Base-by-base conservation (phyloP, 768 basidiomycete species). In the Leccinellum luteum region DNA sequence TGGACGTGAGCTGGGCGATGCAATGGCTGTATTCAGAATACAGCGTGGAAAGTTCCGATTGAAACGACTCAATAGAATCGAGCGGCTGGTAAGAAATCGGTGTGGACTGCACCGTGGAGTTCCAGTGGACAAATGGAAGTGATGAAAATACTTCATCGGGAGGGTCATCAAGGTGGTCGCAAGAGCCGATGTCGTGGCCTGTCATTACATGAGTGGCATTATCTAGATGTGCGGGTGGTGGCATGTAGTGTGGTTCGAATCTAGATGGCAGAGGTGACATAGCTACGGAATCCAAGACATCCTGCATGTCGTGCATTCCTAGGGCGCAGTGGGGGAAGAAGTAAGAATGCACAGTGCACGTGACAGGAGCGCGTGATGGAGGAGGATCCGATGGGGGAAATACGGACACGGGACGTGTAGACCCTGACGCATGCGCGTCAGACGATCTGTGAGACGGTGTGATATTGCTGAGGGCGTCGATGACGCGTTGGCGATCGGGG, bases 11-110 rank as follows among this genome's bases (percentile, higher is more conserved):
- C 65, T 78, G 79, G 5, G 77, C 73, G 14, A 80, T 66, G 56
- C 79, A 81, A 44, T 76, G 74, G 21, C 72, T 77, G 54, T 81
- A 86, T 56, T 80, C 77, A 38, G 74, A 64, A 63, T 83, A 86
- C 10, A 85, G 69, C 17, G 74, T 66, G n/a, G 75, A 72, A 10
- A 88, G 61, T 34, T 75, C 66, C 17, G 61, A 66, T 27, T 73
- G 61, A 43, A 84, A 60, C 19, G 55, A 60, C 41, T 76, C 72
- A 45, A 72, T n/a, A n/a, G 58, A 58, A 35, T 55, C 56, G 10
- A 59, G 59, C 8, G 21, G 47, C 19, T 48, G 52, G 35, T 54
- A 53, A 48, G 59, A 21, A 17, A 51, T 30, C 7, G 47, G 14
- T 19, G 62, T 30, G 49, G 48, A 47, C 35, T 69, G 67, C 10